phyloP scores from a whole-genome alignment of 2,329 filamentous ascomycete species.

The Chrysoporthe cubensis region DNA sequence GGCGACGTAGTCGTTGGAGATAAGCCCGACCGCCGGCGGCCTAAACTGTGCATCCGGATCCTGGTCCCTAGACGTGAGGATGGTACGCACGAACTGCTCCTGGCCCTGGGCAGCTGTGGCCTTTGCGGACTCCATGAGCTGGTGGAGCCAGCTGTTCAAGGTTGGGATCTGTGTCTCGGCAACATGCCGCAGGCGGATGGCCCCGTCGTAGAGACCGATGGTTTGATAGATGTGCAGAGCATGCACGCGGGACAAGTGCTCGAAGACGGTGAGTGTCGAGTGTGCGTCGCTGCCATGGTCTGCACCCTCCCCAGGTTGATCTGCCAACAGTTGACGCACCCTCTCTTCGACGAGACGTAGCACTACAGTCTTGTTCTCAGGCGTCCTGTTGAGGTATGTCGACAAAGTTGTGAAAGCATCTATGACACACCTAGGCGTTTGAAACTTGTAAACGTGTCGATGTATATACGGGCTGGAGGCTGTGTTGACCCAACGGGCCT shows the following conservation, averaged over 20 bases:
- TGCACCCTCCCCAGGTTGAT: slow-evolving; percentile 4
- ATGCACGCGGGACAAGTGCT: slow-evolving; percentile 48
- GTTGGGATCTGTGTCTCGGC: slow-evolving; percentile 38
- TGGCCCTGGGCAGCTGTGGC: slow-evolving; percentile 4
- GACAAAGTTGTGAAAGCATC: slow-evolving; percentile 37
- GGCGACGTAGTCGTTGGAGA: neutral
- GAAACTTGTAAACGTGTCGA: slow-evolving; percentile 33
- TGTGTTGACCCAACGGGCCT: slow-evolving; percentile 35
- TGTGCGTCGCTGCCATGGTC: neutral
- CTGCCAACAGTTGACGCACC: slow-evolving; percentile 21
- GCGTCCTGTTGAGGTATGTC: slow-evolving; percentile 31
- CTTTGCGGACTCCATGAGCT: slow-evolving; percentile 17
- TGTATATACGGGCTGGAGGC: slow-evolving; percentile 41
- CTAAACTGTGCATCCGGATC: neutral
- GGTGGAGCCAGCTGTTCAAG: slow-evolving; percentile 17
- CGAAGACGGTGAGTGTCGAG: slow-evolving; percentile 25
- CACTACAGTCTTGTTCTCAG: slow-evolving; percentile 27
- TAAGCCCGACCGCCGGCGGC: neutral
- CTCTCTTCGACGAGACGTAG: slow-evolving; percentile 26
- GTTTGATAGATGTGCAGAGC: slow-evolving; percentile 54
- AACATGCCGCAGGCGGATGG: slow-evolving; percentile 46
- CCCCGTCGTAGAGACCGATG: slow-evolving; percentile 55
- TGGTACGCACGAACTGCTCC: slow-evolving; percentile 4
- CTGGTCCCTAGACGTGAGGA: neutral
- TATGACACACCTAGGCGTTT: slow-evolving; percentile 36